Evolutionary conservation across 441 rosid genomes (phyloP), one percentile per base, ranked within the genome.

Genomic region (Croton laevigatus): DNA sequence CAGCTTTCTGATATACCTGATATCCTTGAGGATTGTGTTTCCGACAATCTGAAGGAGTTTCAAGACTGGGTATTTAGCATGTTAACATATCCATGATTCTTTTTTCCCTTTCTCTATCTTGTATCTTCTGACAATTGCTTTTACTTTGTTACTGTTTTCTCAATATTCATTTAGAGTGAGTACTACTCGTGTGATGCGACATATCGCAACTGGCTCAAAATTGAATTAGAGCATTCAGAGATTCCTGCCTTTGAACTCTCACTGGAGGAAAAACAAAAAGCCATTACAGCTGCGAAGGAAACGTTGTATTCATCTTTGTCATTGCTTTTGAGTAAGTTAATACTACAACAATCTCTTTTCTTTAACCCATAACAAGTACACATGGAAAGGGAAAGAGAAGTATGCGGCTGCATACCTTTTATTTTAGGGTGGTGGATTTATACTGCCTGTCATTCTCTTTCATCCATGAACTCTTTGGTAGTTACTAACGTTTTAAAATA

Each of bases 101-200:
- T 36, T 5, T 49, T 63, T 9, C 73, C 52, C 62, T 49, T 59
- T 40, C 71, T 54, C 14, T 34, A 13, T 32, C 10, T 64, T 60
- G 65, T 65, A 48, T 54, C 32, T 69, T 62, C 34, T 55, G 74
- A 55, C 45, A 16, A 7, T 27, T 70, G 64, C 63, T 51, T 55
- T 12, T 34, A 27, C 11, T 3, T 66, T 12, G 10, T 78, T 51
- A 49, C 37, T 36, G 6, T 54, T 57, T 58, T 65, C 65, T 44
- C 72, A 37, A 40, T 64, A 62, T 81, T 71, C 54, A 73, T 73
- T 40, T 77, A 95, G 99, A 91, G 85, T 63, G 93, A 91, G 77
- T 93, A 93, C 81, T 95, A 89, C 80, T 91, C 97, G 67, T 93
- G 97, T 83, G 99, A 95, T 58, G 98, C 99, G 80, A 88, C 88